These are phyloP conservation scores for Coemansia sp. DNA, from an alignment of 192 early-diverging fungal genomes.

Conservation along the genomic window DNA sequence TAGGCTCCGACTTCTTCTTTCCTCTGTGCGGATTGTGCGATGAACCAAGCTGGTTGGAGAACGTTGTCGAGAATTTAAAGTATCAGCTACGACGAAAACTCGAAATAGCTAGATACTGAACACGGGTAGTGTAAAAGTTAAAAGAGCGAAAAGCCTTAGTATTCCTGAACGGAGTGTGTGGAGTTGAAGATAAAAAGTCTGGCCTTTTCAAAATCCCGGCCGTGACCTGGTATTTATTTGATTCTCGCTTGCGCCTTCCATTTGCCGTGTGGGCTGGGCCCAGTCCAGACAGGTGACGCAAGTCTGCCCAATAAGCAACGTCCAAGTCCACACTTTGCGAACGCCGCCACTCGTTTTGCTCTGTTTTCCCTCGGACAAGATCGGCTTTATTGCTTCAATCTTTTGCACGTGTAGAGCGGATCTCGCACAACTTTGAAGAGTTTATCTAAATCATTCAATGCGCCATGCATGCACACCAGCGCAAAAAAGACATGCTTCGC, in stretches of 20 bases:
- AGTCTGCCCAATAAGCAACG: slow-evolving; percentile 39
- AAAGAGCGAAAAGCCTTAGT: slow-evolving; percentile 4
- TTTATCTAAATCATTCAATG: background rate
- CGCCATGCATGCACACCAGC: slow-evolving; percentile 2
- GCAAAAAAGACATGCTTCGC: background rate
- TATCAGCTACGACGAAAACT: slow-evolving; percentile 7
- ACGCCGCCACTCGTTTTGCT: background rate
- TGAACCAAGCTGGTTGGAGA: slow-evolving; percentile 76
- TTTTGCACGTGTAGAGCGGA: background rate
- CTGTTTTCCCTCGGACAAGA: background rate
- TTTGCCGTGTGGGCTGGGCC: background rate
- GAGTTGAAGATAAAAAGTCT: slow-evolving; percentile 7
- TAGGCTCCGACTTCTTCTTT: slow-evolving; percentile 65
- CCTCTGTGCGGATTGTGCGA: slow-evolving; percentile 81
- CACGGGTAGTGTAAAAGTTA: background rate
- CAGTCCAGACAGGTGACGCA: background rate
- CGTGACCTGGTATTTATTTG: slow-evolving; percentile 25
- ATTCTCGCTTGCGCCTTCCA: slow-evolving; percentile 14
- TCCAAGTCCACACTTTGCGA: slow-evolving; percentile 23
- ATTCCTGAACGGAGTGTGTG: slow-evolving; percentile 9
- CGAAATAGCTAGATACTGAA: background rate
- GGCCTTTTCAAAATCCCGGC: slow-evolving; percentile 1
- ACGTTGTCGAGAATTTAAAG: slow-evolving; percentile 44
- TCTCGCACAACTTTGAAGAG: background rate
- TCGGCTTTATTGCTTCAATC: background rate